Conservation (phyloP, 2,329 filamentous ascomycete genomes). For the Trichoderma sp. region DNA sequence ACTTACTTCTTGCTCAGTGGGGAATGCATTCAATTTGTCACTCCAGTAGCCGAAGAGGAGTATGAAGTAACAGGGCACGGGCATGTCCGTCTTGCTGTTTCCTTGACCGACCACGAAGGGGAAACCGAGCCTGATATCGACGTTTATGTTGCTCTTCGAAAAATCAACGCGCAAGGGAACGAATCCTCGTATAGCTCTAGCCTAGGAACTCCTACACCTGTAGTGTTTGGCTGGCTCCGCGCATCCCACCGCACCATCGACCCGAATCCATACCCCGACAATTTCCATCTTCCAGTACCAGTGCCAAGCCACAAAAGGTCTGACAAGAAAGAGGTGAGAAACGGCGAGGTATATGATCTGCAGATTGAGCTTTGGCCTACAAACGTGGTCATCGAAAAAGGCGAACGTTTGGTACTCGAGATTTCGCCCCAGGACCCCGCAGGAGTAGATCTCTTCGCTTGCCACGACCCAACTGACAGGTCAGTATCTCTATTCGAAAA, state of each 20-base stretch:
- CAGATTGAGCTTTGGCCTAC: not conserved
- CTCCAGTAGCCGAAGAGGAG: not conserved
- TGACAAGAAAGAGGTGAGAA: not conserved
- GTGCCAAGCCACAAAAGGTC: not conserved
- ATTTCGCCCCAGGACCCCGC: not conserved
- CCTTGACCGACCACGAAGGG: not conserved
- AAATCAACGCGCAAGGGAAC: not conserved
- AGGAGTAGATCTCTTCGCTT: not conserved
- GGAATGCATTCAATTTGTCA: not conserved
- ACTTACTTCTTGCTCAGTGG: not conserved
- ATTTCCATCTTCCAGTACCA: too few relatives aligned
- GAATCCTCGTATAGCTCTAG: not conserved
- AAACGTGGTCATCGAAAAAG: not conserved
- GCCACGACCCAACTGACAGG: too few relatives aligned
- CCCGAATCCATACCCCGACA: too few relatives aligned
- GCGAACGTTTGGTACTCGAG: not conserved
- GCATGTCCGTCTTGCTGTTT: not conserved
- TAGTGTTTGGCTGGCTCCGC: not conserved
- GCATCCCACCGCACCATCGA: not conserved
- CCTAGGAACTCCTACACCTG: not conserved
- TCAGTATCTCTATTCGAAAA: too few relatives aligned
- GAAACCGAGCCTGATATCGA: not conserved
- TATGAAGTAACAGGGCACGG: not conserved
- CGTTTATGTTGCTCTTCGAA: not conserved
- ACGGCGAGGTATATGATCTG: not conserved